phyloP scores from a whole-genome alignment of 306 rosid species.

The Abrus pulchellus region DNA sequence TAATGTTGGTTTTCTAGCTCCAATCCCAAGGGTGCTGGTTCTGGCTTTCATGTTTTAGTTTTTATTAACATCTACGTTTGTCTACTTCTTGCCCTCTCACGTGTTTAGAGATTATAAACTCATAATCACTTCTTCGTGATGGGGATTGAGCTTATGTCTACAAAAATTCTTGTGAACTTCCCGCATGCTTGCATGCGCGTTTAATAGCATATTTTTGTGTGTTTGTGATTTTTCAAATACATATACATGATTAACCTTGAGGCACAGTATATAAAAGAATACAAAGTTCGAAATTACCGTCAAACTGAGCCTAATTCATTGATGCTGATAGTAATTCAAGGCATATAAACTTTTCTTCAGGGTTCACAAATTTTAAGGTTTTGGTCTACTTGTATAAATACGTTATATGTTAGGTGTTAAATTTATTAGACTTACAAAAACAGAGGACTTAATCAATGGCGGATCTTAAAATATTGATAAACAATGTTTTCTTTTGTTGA shows the following conservation, averaged over 20 bases:
- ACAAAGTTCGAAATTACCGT: slow-evolving; percentile 7
- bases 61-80: slow-evolving; percentile 49
- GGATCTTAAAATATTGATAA: no score
- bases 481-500: no score
- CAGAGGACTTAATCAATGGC: no score
- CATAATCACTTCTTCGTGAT: slow-evolving; percentile 62
- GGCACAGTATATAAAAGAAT: slow-evolving; percentile 24
- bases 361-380: slow-evolving; percentile 20
- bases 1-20: slow-evolving; percentile 42
- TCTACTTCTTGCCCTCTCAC: slow-evolving; percentile 61
- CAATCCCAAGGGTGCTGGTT: slow-evolving; percentile 83
- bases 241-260: slow-evolving; percentile 40
- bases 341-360: slow-evolving; percentile 8
- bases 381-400: neutral
- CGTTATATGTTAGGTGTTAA: no score
- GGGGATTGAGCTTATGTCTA: slow-evolving; percentile 51
- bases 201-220: slow-evolving; percentile 77
- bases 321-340: slow-evolving; percentile 25
- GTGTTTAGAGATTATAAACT: slow-evolving; percentile 70
- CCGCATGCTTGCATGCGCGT: slow-evolving; percentile 89
- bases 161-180: slow-evolving; percentile 44
- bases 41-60: slow-evolving; percentile 57
- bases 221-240: slow-evolving; percentile 51
- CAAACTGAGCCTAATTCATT: slow-evolving; percentile 1
- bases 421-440: no score